Evolutionary conservation across 768 basidiomycete species (phyloP), one percentile per base, ranked within the genome.

Genomic region (Lyophyllum semitale): DNA sequence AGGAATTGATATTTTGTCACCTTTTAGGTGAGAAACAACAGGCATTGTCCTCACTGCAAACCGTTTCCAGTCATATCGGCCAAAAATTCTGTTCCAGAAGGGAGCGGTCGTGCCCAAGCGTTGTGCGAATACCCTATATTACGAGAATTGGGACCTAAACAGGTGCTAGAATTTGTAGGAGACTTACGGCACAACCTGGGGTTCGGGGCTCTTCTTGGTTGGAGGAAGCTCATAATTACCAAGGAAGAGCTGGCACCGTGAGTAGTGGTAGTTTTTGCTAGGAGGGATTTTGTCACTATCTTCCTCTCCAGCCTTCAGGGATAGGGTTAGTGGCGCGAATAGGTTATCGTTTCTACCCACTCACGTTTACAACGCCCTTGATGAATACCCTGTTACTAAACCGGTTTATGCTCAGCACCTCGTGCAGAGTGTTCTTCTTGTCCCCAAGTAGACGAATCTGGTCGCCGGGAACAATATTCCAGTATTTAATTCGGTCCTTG

Each of bases 401-500:
- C 67, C 79, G 81, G 72, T 93, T 89, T 53, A 93, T 84, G 69
- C 80, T 84, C 55, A 84, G 71, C 32, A 94, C 90, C 65, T 92
- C 87, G 43, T 84, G 83, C 30, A 92, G 63, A 15, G 72, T 78
- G 38, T 78, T 81, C 25, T 77, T 75, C 57, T 77, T 75, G 68
- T 91, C 87, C 23, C 89, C 88, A 7, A 83, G 79, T 52, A 92
- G 59, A 47, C 87, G 82, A 64, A 94, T 83, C 51, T 80, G 82
- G 73, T 94, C 92, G 7, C 92, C 92, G 5, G 93, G 90, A 30
- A 91, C 87, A 57, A 94, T 81, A 65, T 93, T 94, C 92, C 92
- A 94, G 66, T 83, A 84, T 68, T 91, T 88, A 49, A 94, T 88
- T 44, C 92, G 79, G 63, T 91, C 87, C 54, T 78, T 77, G 11